Conservation (phyloP, 495 filamentous ascomycete genomes). For the Annulohypoxylon maeteangense region DNA sequence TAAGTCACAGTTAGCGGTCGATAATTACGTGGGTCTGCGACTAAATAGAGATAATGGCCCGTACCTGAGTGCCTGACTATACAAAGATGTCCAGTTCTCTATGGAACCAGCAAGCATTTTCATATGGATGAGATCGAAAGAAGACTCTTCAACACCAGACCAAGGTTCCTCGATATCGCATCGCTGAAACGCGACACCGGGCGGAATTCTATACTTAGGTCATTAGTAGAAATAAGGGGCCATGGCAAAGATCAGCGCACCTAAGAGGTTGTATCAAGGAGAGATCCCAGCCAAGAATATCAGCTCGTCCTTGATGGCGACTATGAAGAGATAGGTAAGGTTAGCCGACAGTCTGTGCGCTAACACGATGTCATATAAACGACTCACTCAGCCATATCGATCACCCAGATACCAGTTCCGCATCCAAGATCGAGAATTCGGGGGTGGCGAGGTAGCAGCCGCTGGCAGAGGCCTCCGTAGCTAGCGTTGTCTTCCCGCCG, state of each 20-base stretch:
- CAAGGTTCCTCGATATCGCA: conserved; percentile 87
- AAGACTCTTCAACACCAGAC: conserved; percentile 72
- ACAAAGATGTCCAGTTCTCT: conserved; percentile 78
- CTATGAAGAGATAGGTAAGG: conserved; percentile 19
- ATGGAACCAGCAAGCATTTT: conserved; percentile 85
- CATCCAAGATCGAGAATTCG: conserved; percentile 85
- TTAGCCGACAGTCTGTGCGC: conserved; percentile 26
- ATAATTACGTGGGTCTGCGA: conserved; percentile 1
- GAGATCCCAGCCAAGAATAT: conserved; percentile 80
- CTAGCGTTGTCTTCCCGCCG: conserved; percentile 64
- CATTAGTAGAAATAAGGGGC: conserved; percentile 1
- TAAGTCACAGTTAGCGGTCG: conserved; percentile 28
- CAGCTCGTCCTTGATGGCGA: conserved; percentile 48
- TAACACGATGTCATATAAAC: conserved; percentile 4
- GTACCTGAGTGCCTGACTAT: conserved; percentile 73
- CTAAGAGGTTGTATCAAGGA: conserved; percentile 81
- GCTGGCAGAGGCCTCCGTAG: conserved; percentile 39
- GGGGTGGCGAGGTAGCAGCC: conserved; percentile 46
- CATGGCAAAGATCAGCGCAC: conserved; percentile 51
- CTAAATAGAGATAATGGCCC: conserved; percentile 36
- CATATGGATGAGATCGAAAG: conserved; percentile 89
- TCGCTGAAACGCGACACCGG: conserved; percentile 74
- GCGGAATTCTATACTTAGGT: conserved; percentile 66
- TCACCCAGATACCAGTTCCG: conserved; percentile 92
- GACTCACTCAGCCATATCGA: conserved; percentile 83